phyloP scores from a whole-genome alignment of 2,329 filamentous ascomycete genomes.

The Ramularia endophylla region DNA sequence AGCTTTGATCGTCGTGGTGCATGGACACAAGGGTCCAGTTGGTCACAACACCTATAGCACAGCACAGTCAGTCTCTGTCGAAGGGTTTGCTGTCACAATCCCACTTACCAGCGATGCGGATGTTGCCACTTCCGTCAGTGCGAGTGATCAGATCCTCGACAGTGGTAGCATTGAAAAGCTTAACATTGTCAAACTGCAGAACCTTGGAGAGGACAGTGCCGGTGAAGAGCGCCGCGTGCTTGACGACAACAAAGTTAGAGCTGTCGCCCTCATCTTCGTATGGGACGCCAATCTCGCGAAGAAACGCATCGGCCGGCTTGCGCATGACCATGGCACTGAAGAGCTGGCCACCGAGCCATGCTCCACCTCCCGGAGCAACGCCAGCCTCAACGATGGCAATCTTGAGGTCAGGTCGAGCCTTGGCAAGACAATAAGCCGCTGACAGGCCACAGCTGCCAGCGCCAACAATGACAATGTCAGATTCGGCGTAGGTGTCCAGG shows the following conservation, averaged over 20 bases:
- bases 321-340: constrained; percentile 96
- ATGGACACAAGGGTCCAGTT: constrained; percentile 89
- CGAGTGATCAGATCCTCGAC: constrained; percentile 93
- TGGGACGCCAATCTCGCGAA: constrained; percentile 72
- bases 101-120: constrained; percentile 64
- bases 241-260: constrained; percentile 75
- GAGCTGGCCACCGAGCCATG: constrained; percentile 89
- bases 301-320: constrained; percentile 81
- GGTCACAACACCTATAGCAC: constrained; percentile 63
- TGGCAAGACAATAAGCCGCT: constrained; percentile 77
- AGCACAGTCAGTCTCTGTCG: too few species aligned
- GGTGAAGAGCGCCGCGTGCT: constrained; percentile 90
- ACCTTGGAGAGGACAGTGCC: constrained; percentile 81
- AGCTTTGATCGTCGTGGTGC: constrained; percentile 56
- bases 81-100: too few species aligned
- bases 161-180: constrained; percentile 91
- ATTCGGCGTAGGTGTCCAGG: constrained; percentile 82
- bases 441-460: constrained; percentile 84
- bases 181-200: constrained; percentile 79
- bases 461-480: constrained; percentile 88
- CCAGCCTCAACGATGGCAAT: constrained; percentile 87
- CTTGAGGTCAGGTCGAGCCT: constrained; percentile 79
- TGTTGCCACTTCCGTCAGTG: constrained; percentile 44
- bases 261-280: constrained; percentile 72
- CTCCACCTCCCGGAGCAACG: constrained; percentile 80